phyloP scores from a whole-genome alignment of 129 eudicot species.

The Pittosporum tobira region DNA sequence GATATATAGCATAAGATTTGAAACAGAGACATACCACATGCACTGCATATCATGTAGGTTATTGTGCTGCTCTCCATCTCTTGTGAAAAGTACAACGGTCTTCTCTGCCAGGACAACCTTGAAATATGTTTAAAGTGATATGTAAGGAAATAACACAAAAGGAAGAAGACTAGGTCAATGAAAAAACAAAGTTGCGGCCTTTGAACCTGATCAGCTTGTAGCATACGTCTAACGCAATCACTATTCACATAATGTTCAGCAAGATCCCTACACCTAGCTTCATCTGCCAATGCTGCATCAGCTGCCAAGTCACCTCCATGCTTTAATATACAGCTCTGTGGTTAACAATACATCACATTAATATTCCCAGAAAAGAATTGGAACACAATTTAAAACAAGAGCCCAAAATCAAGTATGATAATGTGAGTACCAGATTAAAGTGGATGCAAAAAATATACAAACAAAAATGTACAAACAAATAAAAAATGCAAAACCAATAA shows the following conservation, averaged over 20 bases:
- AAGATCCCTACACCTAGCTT: conserved; percentile 98
- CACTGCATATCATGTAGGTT: conserved; percentile 98
- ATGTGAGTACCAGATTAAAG: too few relatives aligned
- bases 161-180: too few relatives aligned
- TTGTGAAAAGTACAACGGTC: conserved; percentile 92
- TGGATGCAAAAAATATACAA: too few relatives aligned
- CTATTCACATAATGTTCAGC: conserved; percentile 97
- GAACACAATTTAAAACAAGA: too few relatives aligned
- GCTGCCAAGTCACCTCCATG: conserved; percentile 87
- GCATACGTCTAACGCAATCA: conserved; percentile 91
- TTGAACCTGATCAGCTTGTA: conserved; percentile 91
- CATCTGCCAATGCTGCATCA: conserved; percentile 99
- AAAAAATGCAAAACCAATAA: too few relatives aligned
- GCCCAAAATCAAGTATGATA: too few relatives aligned
- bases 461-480: too few relatives aligned
- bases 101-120: conserved; percentile 88
- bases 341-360: conserved; percentile 6
- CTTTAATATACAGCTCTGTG: conserved; percentile 84
- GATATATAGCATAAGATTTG: conserved; percentile 17
- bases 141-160: background rate
- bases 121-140: conserved; percentile 10
- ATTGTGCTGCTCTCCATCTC: conserved; percentile 98
- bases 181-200: background rate
- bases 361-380: background rate
- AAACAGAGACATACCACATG: conserved; percentile 74